Evolutionary conservation across 257 asterid species (phyloP), one percentile per base, ranked within the genome.

Genomic region (Mentha longifolia): DNA sequence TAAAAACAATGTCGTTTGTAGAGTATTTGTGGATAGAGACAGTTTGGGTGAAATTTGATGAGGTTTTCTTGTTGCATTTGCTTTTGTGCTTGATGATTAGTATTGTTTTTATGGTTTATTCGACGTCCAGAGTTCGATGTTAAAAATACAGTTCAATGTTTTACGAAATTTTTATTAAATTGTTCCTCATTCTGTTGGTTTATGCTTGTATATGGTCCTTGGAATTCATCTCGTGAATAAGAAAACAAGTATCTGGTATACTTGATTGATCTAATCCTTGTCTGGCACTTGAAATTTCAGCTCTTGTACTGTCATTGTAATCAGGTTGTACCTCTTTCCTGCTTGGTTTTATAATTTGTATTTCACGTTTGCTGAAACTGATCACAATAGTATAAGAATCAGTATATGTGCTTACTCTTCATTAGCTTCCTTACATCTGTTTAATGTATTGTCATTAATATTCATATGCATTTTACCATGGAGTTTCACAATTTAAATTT

Each of bases 11-110:
- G n/a, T n/a, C n/a, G n/a, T n/a, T n/a, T n/a, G n/a, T n/a, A n/a
- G n/a, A n/a, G n/a, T n/a, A n/a, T n/a, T n/a, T n/a, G n/a, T n/a
- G n/a, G n/a, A n/a, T n/a, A n/a, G n/a, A n/a, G 1, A 63, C 50
- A 17, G 31, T 20, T 43, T 33, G 56, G 16, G 6, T 5, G 12
- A 41, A 28, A 11, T 25, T 68, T 61, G 57, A 10, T 43, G 15
- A 43, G 65, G 30, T 57, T 65, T 3, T 74, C 49, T 17, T 33
- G 39, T 64, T 73, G 65, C 46, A 7, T 30, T 57, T 15, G 12
- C 16, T 56, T 49, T 10, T 35, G 5, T 46, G 51, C 17, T 46
- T 12, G 51, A 46, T 46, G 16, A 46, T 46, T 46, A 5, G 12
- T 30, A 33, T n/a, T n/a, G n/a, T n/a, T n/a, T n/a, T n/a, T n/a